Evolutionary conservation across 768 basidiomycete genomes (phyloP).

Genomic region (Psilocybe tampanensis): DNA sequence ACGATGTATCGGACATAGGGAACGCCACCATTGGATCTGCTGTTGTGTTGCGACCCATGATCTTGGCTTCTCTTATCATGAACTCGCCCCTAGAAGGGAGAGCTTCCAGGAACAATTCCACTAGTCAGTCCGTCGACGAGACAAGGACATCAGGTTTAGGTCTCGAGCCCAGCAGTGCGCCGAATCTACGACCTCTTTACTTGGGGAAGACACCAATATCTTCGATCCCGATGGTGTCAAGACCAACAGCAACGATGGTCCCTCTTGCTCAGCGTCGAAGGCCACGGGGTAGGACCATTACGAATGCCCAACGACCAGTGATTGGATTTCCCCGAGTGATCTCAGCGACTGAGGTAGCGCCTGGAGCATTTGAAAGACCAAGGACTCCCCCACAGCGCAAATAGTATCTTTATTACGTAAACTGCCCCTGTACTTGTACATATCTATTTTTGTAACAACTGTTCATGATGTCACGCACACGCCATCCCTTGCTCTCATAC

Average conservation of each 20-base stretch:
- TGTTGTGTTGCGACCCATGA: constrained; percentile 26
- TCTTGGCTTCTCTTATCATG: constrained; percentile 21
- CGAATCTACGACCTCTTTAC: constrained; percentile 33
- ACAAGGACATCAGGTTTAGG: neutral
- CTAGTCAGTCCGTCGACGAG: neutral
- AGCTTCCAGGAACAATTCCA: neutral
- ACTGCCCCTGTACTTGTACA: neutral
- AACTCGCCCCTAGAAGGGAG: constrained; percentile 4
- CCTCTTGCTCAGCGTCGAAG: constrained; percentile 32
- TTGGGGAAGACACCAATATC: constrained; percentile 32
- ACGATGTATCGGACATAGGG: constrained; percentile 2
- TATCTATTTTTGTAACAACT: constrained; percentile 9
- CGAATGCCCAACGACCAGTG: constrained; percentile 26
- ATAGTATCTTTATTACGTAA: constrained; percentile 7
- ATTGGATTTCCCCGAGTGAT: constrained; percentile 32
- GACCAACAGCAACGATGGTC: constrained; percentile 27
- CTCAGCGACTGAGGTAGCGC: constrained; percentile 22
- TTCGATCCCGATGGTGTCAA: constrained; percentile 20
- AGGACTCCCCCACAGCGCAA: constrained; percentile 38
- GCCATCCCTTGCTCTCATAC: constrained; percentile 7
- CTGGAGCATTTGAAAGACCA: constrained; percentile 39
- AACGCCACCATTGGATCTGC: constrained; percentile 8
- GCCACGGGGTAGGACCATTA: constrained; percentile 21
- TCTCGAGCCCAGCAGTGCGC: constrained; percentile 8
- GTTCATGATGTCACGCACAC: constrained; percentile 30